Base-by-base conservation (phyloP, 1,284 basidiomycete genomes). In the Cutaneotrichosporon sp. region DNA sequence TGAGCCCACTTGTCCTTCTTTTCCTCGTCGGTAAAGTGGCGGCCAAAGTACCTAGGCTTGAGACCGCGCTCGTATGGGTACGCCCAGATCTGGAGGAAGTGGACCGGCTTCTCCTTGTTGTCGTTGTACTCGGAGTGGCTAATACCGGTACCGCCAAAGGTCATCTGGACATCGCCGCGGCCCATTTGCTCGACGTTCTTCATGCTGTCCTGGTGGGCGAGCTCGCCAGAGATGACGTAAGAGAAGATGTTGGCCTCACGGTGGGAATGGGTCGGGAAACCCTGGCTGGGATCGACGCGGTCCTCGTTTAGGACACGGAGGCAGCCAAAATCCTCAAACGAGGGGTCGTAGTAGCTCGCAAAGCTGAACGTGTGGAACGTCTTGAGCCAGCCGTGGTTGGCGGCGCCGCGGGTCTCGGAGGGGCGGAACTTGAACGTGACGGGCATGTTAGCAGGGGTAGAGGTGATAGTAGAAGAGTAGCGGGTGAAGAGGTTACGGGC, bases 211-310 rank as follows among this genome's bases (percentile, higher is more conserved):
- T 88, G 86, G 80, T 83, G 81, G 18, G 74, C 72, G 13, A 82
- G 74, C 65, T 79, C 73, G 59, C 81, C 81, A 47, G 68, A 70
- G 55, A 65, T 61, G 26, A 65, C 93, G 90, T 97, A 95, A 1
- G 88, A 89, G 82, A 95, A 97, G 70, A 97, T 97, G 75, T 98
- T 92, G 71, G 91, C 91, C 75, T 91, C 89, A 38, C 86, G 83
- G 76, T 97, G 95, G 10, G 77, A 85, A 68, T 97, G 93, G 0
- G 87, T 88, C 4, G 91, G 92, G 71, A 97, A 97, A 0, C 94
- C 95, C 8, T 87, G 89, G 4, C 81, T 75, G 5, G 90, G 82
- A 65, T 71, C 32, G 4, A 68, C 66, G 38, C 66, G 61, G 61
- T 68, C 66, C 59, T 63, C 62, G 62, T 97, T 97, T 77, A 97